Evolutionary conservation across 1,284 basidiomycete species (phyloP).

Genomic region (Pholiota adiposa): DNA sequence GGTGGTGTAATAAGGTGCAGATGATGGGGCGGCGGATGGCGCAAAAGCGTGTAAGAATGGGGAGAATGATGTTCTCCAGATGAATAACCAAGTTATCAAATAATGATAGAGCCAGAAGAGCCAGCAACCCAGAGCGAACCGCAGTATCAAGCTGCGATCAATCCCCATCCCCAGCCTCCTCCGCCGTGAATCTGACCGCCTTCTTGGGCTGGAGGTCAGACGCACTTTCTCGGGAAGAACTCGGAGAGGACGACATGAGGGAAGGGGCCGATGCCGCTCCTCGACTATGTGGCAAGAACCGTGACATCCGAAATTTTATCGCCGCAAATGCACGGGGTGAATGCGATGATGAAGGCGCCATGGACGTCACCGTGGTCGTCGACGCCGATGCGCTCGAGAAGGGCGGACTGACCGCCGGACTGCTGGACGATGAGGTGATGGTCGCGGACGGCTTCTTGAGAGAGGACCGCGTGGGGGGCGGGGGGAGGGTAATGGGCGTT

Average conservation of each 20-base stretch:
- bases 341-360: slow-evolving; percentile 36
- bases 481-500: slow-evolving; percentile 40
- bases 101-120: slow-evolving; percentile 9
- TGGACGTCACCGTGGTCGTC: slow-evolving; percentile 52
- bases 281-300: slow-evolving; percentile 49
- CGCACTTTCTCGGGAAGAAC: slow-evolving; percentile 42
- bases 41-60: background rate
- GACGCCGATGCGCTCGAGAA: slow-evolving; percentile 48
- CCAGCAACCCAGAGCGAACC: background rate
- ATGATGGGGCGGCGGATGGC: background rate
- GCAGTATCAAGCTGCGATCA: background rate
- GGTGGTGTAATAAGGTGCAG: background rate
- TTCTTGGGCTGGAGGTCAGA: slow-evolving; percentile 48
- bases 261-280: slow-evolving; percentile 41
- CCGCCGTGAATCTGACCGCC: slow-evolving; percentile 58
- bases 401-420: slow-evolving; percentile 34
- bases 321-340: slow-evolving; percentile 39
- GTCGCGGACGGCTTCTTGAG: slow-evolving; percentile 54
- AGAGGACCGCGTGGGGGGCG: slow-evolving; percentile 63
- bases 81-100: slow-evolving; percentile 1
- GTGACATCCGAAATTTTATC: slow-evolving; percentile 53
- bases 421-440: slow-evolving; percentile 37
- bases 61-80: slow-evolving; percentile 3
- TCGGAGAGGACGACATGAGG: slow-evolving; percentile 37
- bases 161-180: slow-evolving; percentile 25